Percentiles rank a stretch among this genome's conserved stretches.
Evolutionary conservation across 1,284 basidiomycete genomes (phyloP).

Genomic region (Malassezia psittaci): DNA sequence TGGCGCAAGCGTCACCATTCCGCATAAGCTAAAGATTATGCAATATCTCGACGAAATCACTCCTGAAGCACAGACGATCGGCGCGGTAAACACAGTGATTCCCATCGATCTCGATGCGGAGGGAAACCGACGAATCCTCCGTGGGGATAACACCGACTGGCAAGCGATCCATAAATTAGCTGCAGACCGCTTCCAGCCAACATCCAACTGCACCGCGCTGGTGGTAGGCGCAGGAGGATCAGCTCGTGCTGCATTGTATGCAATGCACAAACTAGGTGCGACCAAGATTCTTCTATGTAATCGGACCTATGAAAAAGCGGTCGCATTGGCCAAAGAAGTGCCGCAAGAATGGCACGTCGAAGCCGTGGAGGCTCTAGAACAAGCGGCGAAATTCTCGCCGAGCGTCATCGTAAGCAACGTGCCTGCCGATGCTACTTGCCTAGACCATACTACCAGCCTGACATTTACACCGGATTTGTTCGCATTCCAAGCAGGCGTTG

Average conservation of each 20-base stretch:
- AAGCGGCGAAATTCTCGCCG: constrained; percentile 15
- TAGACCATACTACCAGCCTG: constrained; percentile 24
- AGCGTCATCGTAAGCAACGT: constrained; percentile 39
- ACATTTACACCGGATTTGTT: constrained; percentile 28
- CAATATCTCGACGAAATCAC: constrained; percentile 32
- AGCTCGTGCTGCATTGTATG: constrained; percentile 42
- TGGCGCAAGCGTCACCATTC: constrained; percentile 76
- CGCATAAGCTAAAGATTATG: constrained; percentile 40
- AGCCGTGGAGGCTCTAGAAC: constrained; percentile 24
- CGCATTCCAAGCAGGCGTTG: constrained; percentile 33
- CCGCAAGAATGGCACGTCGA: constrained; percentile 38
- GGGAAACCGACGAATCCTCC: constrained; percentile 15
- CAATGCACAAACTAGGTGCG: constrained; percentile 37
- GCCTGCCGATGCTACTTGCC: constrained; percentile 31
- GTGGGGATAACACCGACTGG: constrained; percentile 47
- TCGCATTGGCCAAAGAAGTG: constrained; percentile 24
- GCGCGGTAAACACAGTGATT: constrained; percentile 45
- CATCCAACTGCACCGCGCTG: constrained; percentile 21
- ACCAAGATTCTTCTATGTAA: constrained; percentile 39
- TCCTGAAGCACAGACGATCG: constrained; percentile 37
- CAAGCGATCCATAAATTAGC: constrained; percentile 32
- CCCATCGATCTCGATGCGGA: constrained; percentile 17
- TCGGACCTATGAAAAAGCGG: constrained; percentile 37
- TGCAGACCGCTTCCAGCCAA: constrained; percentile 9
- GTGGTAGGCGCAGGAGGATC: constrained; percentile 47